Evolutionary conservation across 345 rosid genomes (phyloP).

Genomic region (Abelmoschus esculentus): DNA sequence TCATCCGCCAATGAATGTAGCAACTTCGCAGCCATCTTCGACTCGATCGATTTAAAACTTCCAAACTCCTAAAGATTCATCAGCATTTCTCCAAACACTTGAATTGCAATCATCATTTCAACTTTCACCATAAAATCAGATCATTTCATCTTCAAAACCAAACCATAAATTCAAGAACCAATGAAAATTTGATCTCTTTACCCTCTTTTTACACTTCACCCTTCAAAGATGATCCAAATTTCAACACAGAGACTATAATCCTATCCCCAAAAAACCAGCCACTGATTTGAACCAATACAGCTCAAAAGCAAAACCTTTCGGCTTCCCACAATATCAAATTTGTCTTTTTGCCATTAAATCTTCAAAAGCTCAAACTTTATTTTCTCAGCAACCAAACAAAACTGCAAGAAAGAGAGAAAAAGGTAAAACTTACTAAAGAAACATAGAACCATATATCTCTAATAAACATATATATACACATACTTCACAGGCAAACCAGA

Average conservation of each 20-base stretch:
- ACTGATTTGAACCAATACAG: slow-evolving; percentile 10
- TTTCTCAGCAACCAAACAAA: slow-evolving; percentile 16
- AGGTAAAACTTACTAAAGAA: slow-evolving; percentile 13
- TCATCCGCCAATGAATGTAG: slow-evolving; percentile 90
- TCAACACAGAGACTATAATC: background rate
- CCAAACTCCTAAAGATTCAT: background rate
- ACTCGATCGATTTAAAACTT: background rate
- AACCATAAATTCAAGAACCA: background rate
- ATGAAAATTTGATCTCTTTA: background rate
- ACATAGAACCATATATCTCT: slow-evolving; percentile 11
- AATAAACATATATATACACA: slow-evolving; percentile 1
- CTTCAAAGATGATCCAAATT: slow-evolving; percentile 14
- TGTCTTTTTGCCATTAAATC: slow-evolving; percentile 25
- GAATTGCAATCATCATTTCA: background rate
- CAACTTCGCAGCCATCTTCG: slow-evolving; percentile 85
- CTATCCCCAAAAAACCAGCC: background rate
- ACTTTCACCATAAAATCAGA: no score
- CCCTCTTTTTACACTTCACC: slow-evolving; percentile 5
- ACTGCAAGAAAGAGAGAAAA: slow-evolving; percentile 8
- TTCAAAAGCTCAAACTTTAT: slow-evolving; percentile 19
- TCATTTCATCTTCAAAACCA: background rate
- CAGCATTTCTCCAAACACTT: slow-evolving; percentile 4
- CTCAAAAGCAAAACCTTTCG: slow-evolving; percentile 16
- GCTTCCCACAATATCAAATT: slow-evolving; percentile 15
- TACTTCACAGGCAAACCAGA: background rate